phyloP scores from a whole-genome alignment of 2,329 filamentous ascomycete species.

The Cryphonectria nitschkei region DNA sequence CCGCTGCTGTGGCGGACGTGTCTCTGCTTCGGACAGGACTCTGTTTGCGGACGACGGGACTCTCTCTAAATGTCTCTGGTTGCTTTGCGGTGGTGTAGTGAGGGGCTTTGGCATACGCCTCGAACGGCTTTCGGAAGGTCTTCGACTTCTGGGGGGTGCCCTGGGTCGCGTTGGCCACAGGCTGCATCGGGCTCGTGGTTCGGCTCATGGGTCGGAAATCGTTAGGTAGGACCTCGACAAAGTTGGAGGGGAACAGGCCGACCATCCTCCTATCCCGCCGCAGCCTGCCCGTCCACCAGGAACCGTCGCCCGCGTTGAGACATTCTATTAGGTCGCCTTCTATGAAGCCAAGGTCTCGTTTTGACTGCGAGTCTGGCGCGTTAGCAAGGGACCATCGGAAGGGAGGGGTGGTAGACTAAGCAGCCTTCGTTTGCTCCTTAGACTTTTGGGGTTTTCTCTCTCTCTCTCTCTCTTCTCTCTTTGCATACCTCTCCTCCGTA shows the following conservation, averaged over 20 bases:
- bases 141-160: slow-evolving; percentile 63
- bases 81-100: slow-evolving; percentile 68
- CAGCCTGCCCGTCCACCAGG: slow-evolving; percentile 96
- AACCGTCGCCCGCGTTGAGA: slow-evolving; percentile 94
- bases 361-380: slow-evolving; percentile 59
- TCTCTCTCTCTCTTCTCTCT: not conserved
- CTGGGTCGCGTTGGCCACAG: slow-evolving; percentile 53
- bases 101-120: slow-evolving; percentile 68
- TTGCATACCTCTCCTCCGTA: slow-evolving; percentile 80
- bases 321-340: slow-evolving; percentile 98
- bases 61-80: slow-evolving; percentile 58
- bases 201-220: slow-evolving; percentile 77
- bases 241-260: slow-evolving; percentile 95
- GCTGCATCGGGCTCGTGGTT: slow-evolving; percentile 62
- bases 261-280: slow-evolving; percentile 88
- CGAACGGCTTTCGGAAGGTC: slow-evolving; percentile 68
- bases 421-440: not conserved
- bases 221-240: slow-evolving; percentile 86
- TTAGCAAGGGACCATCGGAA: slow-evolving; percentile 31
- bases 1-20: slow-evolving; percentile 1
- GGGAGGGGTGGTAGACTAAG: not conserved
- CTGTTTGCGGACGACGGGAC: slow-evolving; percentile 41
- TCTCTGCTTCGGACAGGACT: slow-evolving; percentile 43
- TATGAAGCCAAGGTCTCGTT: slow-evolving; percentile 93
- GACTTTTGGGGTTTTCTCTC: no score